Evolutionary conservation across 768 basidiomycete genomes (phyloP).

Genomic region (Rhizopogon vesiculosus): DNA sequence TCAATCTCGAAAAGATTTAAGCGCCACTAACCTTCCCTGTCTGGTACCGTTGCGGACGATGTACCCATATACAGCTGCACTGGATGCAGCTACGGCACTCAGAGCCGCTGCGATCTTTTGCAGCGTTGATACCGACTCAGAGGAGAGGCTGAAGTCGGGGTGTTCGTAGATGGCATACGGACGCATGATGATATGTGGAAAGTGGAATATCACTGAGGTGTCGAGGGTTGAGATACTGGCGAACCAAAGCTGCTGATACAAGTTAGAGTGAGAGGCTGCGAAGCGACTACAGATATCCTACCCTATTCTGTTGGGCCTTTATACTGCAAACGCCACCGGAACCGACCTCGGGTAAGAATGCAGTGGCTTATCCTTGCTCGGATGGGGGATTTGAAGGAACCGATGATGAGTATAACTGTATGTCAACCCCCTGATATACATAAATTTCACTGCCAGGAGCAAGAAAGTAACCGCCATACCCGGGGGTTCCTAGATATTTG

Average conservation of each 20-base stretch:
- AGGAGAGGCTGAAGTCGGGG: conserved; percentile 23
- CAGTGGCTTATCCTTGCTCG: conserved; percentile 1
- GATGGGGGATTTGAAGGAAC: not conserved
- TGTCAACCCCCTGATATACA: not conserved
- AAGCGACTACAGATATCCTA: not conserved
- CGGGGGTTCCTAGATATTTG: not conserved
- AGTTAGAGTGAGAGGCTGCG: not conserved
- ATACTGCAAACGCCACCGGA: not conserved
- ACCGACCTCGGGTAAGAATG: not conserved
- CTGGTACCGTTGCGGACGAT: conserved; percentile 10
- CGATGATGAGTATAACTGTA: not conserved
- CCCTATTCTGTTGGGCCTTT: not conserved
- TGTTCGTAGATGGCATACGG: conserved; percentile 28
- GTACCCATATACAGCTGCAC: conserved; percentile 27
- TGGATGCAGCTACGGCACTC: conserved; percentile 27
- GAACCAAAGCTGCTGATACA: not conserved
- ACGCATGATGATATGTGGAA: conserved; percentile 18
- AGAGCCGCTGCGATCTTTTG: conserved; percentile 21
- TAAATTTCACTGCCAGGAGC: not conserved
- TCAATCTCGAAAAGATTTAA: not conserved
- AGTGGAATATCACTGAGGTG: not conserved
- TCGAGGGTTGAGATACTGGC: not conserved
- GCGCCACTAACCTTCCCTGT: conserved; percentile 13
- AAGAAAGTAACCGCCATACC: not conserved
- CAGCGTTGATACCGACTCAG: conserved; percentile 17